Evolutionary conservation across 2,329 filamentous ascomycete genomes (phyloP).

Genomic region (Colletotrichum sp.): DNA sequence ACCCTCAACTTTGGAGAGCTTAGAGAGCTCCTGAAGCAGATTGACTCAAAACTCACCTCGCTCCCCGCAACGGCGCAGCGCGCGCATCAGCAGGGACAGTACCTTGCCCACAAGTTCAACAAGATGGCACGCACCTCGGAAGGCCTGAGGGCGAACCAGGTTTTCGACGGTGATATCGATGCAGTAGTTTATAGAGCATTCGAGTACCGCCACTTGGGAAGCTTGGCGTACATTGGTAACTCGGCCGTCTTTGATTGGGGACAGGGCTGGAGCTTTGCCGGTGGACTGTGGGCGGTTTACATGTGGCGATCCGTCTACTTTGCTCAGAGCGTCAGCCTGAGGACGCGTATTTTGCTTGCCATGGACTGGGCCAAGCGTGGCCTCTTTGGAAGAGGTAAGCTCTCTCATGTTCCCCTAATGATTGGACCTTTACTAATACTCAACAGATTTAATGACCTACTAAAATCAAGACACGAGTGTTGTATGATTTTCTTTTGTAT

Average conservation of each 20-base stretch:
- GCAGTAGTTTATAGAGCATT: constrained; percentile 94
- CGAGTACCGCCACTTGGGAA: constrained; percentile 91
- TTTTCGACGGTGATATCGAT: constrained; percentile 89
- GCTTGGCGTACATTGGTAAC: constrained; percentile 93
- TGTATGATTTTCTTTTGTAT: neutral
- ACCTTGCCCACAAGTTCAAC: constrained; percentile 93
- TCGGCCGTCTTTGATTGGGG: constrained; percentile 92
- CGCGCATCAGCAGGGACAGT: constrained; percentile 93
- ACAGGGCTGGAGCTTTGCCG: constrained; percentile 76
- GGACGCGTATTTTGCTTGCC: constrained; percentile 85
- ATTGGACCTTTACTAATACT: neutral
- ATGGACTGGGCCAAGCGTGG: constrained; percentile 99
- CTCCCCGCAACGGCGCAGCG: constrained; percentile 95
- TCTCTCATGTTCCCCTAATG: neutral
- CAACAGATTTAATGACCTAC: constrained; percentile 39
- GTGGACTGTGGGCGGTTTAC: constrained; percentile 91
- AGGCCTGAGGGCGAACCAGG: constrained; percentile 78
- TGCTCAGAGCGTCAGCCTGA: constrained; percentile 92
- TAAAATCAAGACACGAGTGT: constrained; percentile 14
- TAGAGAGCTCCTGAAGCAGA: constrained; percentile 84
- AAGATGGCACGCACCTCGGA: constrained; percentile 81
- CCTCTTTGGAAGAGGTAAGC: constrained; percentile 91
- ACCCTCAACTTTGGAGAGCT: constrained; percentile 95
- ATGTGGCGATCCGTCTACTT: constrained; percentile 97
- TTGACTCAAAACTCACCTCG: constrained; percentile 93